phyloP scores from a whole-genome alignment of 805 yeast species.

The Spathaspora girioi region DNA sequence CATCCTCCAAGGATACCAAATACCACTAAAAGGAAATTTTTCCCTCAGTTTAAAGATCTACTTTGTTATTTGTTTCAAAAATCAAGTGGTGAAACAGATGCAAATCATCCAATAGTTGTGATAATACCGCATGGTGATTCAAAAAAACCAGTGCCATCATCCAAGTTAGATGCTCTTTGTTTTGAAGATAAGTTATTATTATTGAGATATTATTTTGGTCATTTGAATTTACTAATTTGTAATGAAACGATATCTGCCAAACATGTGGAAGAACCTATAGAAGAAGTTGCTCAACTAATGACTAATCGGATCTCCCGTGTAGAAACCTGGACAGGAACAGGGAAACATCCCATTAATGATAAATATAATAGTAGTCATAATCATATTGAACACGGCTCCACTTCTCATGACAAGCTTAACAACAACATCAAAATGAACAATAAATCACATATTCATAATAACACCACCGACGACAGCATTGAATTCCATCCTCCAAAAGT shows the following conservation, averaged over 20 bases:
- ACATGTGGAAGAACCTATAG: slow-evolving; percentile 9
- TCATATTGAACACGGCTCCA: neutral
- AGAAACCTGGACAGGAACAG: slow-evolving; percentile 43
- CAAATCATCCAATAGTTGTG: slow-evolving; percentile 28
- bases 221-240: slow-evolving; percentile 29
- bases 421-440: neutral
- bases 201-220: slow-evolving; percentile 34
- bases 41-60: slow-evolving; percentile 10
- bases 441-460: neutral
- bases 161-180: slow-evolving; percentile 21
- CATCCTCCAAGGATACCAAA: slow-evolving; percentile 1
- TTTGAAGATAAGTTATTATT: slow-evolving; percentile 27
- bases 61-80: slow-evolving; percentile 23
- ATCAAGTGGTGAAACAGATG: slow-evolving; percentile 33
- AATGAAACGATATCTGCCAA: neutral
- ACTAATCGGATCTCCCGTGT: slow-evolving; percentile 33
- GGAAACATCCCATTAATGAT: slow-evolving; percentile 11
- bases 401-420: neutral
- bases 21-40: neutral
- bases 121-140: slow-evolving; percentile 11
- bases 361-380: neutral
- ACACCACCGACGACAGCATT: neutral
- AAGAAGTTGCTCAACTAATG: slow-evolving; percentile 20
- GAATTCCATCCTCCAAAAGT: slow-evolving; percentile 8
- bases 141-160: neutral